These are phyloP conservation scores for Trametes gibbosa DNA, from an alignment of 768 basidiomycete genomes.

Conservation along the genomic window DNA sequence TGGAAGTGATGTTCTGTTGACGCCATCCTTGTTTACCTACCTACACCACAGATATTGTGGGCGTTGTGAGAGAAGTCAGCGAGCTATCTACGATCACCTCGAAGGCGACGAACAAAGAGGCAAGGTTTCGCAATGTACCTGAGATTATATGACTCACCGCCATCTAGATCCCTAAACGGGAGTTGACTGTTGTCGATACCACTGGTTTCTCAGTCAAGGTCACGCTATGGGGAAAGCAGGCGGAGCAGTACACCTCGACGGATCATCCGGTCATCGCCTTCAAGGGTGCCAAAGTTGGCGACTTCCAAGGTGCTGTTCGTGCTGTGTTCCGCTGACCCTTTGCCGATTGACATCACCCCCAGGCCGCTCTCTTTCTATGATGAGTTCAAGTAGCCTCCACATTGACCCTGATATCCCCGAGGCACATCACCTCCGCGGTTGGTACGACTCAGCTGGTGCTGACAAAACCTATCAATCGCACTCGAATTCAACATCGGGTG, in stretches of 20 bases:
- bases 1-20: not conserved
- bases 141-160: not conserved
- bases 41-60: slow-evolving; percentile 73
- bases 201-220: slow-evolving; percentile 75
- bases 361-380: slow-evolving; percentile 86
- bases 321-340: not conserved
- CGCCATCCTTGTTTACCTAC: not conserved
- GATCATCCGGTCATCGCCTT: slow-evolving; percentile 80
- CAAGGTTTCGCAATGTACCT: slow-evolving; percentile 5
- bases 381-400: slow-evolving; percentile 76
- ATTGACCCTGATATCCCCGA: slow-evolving; percentile 91
- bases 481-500: slow-evolving; percentile 41
- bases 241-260: slow-evolving; percentile 68
- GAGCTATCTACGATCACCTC: slow-evolving; percentile 70
- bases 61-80: slow-evolving; percentile 75
- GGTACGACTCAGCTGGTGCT: slow-evolving; percentile 79
- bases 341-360: not conserved
- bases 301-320: slow-evolving; percentile 66
- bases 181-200: slow-evolving; percentile 84
- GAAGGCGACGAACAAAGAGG: slow-evolving; percentile 69
- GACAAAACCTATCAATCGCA: slow-evolving; percentile 70
- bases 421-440: slow-evolving; percentile 82
- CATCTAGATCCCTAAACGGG: slow-evolving; percentile 78
- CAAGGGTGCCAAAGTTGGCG: slow-evolving; percentile 91
- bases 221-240: slow-evolving; percentile 96